Evolutionary conservation across 163 green algal species (phyloP), one percentile per base, ranked within the genome.

Genomic region (Trebouxia gelatinosa): DNA sequence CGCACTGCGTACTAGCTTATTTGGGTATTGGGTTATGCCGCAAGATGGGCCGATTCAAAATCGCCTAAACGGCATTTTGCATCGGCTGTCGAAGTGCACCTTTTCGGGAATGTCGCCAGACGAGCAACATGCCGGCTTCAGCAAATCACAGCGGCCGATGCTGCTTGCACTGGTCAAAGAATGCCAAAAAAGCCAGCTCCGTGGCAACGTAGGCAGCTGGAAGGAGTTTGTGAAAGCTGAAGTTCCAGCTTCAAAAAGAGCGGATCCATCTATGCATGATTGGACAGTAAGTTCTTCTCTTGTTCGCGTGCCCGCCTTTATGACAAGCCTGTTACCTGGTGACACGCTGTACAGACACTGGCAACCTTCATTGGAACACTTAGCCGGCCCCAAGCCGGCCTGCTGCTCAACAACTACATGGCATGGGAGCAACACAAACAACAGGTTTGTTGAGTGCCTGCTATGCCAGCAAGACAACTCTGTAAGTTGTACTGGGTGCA

Each of bases 351-450:
- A 4, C 74, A 79, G 74, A 66, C 64, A 23, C 48, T 81, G 50
- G 76, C 76, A 46, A 65, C 50, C 6, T 81, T 81, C 61, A 11
- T 81, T 17, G 64, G 46, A n/a, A 71, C 76, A n/a, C 34, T 81
- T 48, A 57, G 48, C 31, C 48, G 38, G 32, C 48, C 43, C n/a
- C 51, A 75, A 29, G 48, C 38, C 2, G 64, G 57, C 6, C 3
- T 61, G 34, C 16, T 75, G 34, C 6, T 81, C 7, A 48, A 39
- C 2, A 34, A 29, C 13, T 65, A 67, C 26, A 71, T 28, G 0
- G 48, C 70, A 1, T 77, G 48, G 50, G 32, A 81, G 29, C 35
- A 54, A 9, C 66, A 77, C 34, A 35, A 71, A 16, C 31, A 81
- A 48, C 64, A 58, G 50, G 43, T 50, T 29, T 23, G 70, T 2